phyloP scores from a whole-genome alignment of 805 yeast genomes.

The Brettanomyces bruxellensis region DNA sequence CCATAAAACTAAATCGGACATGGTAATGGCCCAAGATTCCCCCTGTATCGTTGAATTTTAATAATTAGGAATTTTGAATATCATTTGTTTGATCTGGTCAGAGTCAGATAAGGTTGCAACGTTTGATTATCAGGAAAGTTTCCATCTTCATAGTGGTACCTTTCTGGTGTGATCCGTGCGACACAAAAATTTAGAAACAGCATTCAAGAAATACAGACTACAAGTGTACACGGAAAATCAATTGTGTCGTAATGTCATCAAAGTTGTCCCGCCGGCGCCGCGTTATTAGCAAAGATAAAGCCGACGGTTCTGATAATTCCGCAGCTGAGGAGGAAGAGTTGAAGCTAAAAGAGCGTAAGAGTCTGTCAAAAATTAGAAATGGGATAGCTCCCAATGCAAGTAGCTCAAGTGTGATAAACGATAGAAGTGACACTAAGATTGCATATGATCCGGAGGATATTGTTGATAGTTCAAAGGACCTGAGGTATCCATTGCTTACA shows the following conservation, averaged over 20 bases:
- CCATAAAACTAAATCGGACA: no score
- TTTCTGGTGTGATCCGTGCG: no score
- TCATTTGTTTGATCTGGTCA: no score
- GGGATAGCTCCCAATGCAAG: neutral
- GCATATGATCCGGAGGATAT: slow-evolving; percentile 60
- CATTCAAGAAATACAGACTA: no score
- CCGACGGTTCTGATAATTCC: neutral
- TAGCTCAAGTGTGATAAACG: neutral
- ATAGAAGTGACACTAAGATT: slow-evolving; percentile 1
- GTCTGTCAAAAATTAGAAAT: neutral
- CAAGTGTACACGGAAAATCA: no score
- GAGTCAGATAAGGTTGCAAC: no score
- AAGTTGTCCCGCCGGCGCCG: neutral
- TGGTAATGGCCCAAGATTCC: no score
- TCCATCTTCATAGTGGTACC: no score
- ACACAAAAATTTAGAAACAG: no score
- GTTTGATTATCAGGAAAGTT: no score
- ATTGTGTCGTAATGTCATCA: neutral
- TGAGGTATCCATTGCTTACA: slow-evolving; percentile 64
- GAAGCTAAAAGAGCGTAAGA: slow-evolving; percentile 1
- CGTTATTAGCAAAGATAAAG: neutral
- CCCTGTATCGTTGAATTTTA: no score
- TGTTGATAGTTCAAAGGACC: slow-evolving; percentile 27
- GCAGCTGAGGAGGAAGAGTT: neutral
- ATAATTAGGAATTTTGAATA: no score